Evolutionary conservation across 2,329 filamentous ascomycete species (phyloP).

Genomic region (Zopfia rhizophila): DNA sequence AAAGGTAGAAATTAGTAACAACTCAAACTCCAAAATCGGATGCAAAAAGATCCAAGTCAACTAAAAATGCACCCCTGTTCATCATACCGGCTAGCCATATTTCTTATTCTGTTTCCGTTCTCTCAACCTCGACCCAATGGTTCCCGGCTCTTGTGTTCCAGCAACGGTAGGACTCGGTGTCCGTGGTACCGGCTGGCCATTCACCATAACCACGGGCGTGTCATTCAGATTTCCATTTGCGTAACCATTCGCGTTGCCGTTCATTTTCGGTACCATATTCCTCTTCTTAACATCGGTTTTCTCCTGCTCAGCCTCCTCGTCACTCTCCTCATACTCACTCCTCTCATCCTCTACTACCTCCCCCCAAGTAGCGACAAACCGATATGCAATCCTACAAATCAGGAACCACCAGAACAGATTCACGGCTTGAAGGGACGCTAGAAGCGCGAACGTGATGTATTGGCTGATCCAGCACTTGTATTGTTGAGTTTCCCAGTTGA

Average conservation of each 20-base stretch:
- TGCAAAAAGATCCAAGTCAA: too few species aligned
- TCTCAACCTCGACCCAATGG: conserved; percentile 2
- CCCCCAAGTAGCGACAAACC: conserved; percentile 67
- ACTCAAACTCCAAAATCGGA: too few species aligned
- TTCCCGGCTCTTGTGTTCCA: conserved; percentile 22
- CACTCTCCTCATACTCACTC: conserved; percentile 68
- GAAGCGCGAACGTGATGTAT: conserved; percentile 72
- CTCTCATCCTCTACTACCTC: conserved; percentile 75
- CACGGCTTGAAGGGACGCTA: conserved; percentile 75
- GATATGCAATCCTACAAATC: conserved; percentile 78
- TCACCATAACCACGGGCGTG: conserved; percentile 37
- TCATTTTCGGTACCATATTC: conserved; percentile 12
- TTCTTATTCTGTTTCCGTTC: conserved; percentile 13
- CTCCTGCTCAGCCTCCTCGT: conserved; percentile 58
- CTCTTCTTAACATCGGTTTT: conserved; percentile 24
- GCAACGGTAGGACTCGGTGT: conserved; percentile 22
- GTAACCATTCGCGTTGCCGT: conserved; percentile 10
- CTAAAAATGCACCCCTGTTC: too few species aligned
- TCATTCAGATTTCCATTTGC: conserved; percentile 23
- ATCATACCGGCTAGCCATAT: too few species aligned
- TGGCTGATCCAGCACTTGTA: conserved; percentile 80
- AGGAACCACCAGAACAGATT: conserved; percentile 86
- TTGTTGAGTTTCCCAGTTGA: conserved; percentile 80
- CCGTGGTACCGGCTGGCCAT: conserved; percentile 34
- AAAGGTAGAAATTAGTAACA: too few species aligned